Percentiles rank a stretch among this genome's conserved stretches.
Evolutionary conservation across 306 rosid species (phyloP).

Genomic region (Trichosanthes truncata): DNA sequence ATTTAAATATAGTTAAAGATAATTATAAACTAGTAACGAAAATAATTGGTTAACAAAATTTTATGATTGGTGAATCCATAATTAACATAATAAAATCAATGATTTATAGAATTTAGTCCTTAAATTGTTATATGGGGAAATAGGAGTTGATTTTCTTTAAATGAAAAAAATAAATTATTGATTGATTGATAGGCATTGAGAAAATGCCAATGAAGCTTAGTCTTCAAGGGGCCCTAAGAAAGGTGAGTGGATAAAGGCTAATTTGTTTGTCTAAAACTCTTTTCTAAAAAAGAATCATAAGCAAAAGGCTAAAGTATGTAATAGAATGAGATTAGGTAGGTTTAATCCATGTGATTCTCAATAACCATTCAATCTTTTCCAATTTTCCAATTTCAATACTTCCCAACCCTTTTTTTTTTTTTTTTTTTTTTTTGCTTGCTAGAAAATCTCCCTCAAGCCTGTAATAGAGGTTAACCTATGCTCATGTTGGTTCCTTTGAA

Average conservation of each 20-base stretch:
- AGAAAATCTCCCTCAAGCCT: too few species aligned
- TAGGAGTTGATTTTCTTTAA: background rate
- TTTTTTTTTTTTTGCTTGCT: too few species aligned
- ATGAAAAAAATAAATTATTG: background rate
- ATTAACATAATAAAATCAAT: background rate
- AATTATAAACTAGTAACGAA: too few species aligned
- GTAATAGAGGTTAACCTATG: too few species aligned
- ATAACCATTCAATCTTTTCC: background rate
- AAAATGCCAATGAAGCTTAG: background rate
- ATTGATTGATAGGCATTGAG: background rate
- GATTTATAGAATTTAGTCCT: background rate
- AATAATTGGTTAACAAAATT: too few species aligned
- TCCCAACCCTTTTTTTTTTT: background rate
- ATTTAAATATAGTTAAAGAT: too few species aligned
- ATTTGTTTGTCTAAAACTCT: background rate
- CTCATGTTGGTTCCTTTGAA: too few species aligned
- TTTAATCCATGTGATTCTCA: background rate
- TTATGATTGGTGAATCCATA: background rate
- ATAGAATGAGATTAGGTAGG: background rate
- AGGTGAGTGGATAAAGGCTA: background rate
- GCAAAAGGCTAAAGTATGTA: background rate
- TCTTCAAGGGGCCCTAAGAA: background rate
- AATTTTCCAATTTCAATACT: background rate
- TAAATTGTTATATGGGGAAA: too few species aligned
- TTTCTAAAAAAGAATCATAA: background rate